Evolutionary conservation across 495 filamentous ascomycete genomes (phyloP).

Genomic region (Aspergillus nanangensis): DNA sequence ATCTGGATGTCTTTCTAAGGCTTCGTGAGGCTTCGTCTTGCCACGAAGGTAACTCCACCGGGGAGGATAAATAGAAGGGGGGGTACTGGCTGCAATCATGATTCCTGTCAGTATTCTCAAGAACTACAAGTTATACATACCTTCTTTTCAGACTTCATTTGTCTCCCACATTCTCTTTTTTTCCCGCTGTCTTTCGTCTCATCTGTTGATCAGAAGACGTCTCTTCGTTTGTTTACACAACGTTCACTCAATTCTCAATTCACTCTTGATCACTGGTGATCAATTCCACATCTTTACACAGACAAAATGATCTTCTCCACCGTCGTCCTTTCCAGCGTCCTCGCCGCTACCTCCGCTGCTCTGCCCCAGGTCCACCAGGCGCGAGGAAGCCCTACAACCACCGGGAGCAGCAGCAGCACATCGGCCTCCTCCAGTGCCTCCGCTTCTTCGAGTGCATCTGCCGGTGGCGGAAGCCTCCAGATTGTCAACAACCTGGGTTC

Average conservation of each 20-base stretch:
- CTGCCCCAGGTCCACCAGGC: conserved; percentile 5
- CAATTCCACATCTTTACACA: background rate
- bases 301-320: conserved; percentile 22
- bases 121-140: background rate
- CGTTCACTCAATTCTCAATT: background rate
- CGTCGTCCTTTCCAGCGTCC: conserved; percentile 9
- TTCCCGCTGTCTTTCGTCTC: background rate
- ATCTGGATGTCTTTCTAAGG: no score
- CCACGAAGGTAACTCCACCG: no score
- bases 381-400: conserved; percentile 7
- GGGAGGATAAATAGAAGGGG: background rate
- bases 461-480: conserved; percentile 15
- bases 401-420: conserved; percentile 1
- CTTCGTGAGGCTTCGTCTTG: no score
- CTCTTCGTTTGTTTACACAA: background rate
- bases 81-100: no score
- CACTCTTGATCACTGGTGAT: background rate
- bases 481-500: conserved; percentile 34
- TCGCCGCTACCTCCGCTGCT: conserved; percentile 15
- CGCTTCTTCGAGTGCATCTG: conserved; percentile 6
- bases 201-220: background rate
- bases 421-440: conserved; percentile 8
- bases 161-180: background rate
- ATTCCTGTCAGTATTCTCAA: background rate
- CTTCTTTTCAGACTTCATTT: background rate